phyloP scores from a whole-genome alignment of 768 basidiomycete species.

The Termitomyces bulborhizus region DNA sequence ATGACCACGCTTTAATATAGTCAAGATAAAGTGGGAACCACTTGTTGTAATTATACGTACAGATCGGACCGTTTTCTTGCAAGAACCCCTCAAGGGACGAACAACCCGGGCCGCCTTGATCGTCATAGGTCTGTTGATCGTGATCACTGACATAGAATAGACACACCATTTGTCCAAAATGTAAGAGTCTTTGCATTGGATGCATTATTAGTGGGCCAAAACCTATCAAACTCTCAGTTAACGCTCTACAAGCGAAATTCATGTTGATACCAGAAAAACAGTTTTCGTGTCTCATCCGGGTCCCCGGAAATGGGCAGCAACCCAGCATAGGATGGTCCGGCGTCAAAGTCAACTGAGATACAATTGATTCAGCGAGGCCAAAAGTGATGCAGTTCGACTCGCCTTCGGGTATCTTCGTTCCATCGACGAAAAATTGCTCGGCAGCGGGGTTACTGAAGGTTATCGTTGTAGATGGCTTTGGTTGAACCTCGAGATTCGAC shows the following conservation, averaged over 20 bases:
- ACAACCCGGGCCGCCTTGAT: slow-evolving; percentile 62
- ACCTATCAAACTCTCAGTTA: slow-evolving; percentile 38
- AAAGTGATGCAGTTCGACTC: slow-evolving; percentile 9
- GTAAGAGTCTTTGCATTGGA: slow-evolving; percentile 55
- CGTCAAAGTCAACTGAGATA: slow-evolving; percentile 50
- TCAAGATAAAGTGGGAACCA: neutral
- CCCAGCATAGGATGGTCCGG: slow-evolving; percentile 66
- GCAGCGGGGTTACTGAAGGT: slow-evolving; percentile 61
- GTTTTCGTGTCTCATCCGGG: slow-evolving; percentile 54
- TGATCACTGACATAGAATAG: neutral
- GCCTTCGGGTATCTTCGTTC: slow-evolving; percentile 40
- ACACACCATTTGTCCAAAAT: slow-evolving; percentile 50
- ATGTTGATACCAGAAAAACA: slow-evolving; percentile 34
- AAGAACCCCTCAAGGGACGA: slow-evolving; percentile 61
- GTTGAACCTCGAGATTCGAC: neutral
- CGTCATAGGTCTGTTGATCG: slow-evolving; percentile 20
- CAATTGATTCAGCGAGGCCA: neutral
- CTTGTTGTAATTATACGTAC: slow-evolving; percentile 23
- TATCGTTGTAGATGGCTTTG: slow-evolving; percentile 30
- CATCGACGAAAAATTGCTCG: slow-evolving; percentile 41
- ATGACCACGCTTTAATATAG: slow-evolving; percentile 31
- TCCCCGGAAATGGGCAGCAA: slow-evolving; percentile 57
- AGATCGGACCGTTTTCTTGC: slow-evolving; percentile 61
- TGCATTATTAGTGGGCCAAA: slow-evolving; percentile 61
- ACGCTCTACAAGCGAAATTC: neutral